Conservation (phyloP, 2,329 filamentous ascomycete species). For the Xylariaceae sp. region DNA sequence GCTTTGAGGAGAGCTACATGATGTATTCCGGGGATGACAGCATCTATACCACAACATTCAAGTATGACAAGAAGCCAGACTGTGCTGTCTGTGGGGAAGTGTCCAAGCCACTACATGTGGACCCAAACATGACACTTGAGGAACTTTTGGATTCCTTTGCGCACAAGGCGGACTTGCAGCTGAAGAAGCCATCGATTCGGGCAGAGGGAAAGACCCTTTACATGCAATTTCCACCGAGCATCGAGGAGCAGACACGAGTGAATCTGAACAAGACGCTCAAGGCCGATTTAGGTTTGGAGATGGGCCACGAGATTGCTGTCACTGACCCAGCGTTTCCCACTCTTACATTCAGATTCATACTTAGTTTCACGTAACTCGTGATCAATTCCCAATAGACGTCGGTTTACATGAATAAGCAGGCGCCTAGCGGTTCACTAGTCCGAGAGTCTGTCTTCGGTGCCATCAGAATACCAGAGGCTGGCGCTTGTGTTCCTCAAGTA, state of each 20-base stretch:
- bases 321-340: slow-evolving; percentile 86
- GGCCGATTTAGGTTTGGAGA: slow-evolving; percentile 64
- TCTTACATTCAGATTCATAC: slow-evolving; percentile 59
- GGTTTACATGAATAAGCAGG: no score
- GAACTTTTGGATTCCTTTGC: slow-evolving; percentile 85
- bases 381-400: background rate
- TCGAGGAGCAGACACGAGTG: slow-evolving; percentile 79
- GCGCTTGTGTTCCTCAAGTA: no score
- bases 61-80: slow-evolving; percentile 89
- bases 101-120: slow-evolving; percentile 70
- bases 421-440: no score
- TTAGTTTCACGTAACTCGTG: slow-evolving; percentile 41
- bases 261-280: slow-evolving; percentile 77
- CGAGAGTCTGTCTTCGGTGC: no score
- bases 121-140: slow-evolving; percentile 69
- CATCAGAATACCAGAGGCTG: no score
- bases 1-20: slow-evolving; percentile 88
- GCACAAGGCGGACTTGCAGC: slow-evolving; percentile 79
- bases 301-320: slow-evolving; percentile 87
- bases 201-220: slow-evolving; percentile 81
- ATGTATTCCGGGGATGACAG: slow-evolving; percentile 97
- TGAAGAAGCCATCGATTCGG: slow-evolving; percentile 89
- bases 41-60: slow-evolving; percentile 97
- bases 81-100: slow-evolving; percentile 90
- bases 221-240: slow-evolving; percentile 76